phyloP scores from a whole-genome alignment of 129 eudicot genomes.

The Arctium lappa region DNA sequence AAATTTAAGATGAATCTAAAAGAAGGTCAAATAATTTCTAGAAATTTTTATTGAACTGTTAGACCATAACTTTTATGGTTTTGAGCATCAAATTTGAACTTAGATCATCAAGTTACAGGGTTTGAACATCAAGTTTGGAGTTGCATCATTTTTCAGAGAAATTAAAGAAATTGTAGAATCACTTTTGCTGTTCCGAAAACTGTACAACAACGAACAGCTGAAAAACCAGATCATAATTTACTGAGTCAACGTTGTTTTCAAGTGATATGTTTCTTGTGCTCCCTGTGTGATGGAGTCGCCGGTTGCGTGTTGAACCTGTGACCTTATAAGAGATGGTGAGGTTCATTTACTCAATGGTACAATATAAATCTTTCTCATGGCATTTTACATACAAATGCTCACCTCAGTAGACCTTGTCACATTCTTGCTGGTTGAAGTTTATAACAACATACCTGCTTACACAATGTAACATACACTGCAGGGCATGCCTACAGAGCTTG shows the following conservation, averaged over 20 bases:
- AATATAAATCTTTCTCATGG: not conserved
- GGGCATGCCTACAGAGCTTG: not conserved
- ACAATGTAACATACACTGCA: not conserved
- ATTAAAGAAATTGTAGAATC: not conserved
- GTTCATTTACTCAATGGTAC: not conserved
- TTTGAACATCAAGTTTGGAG: not conserved
- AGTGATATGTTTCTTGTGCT: not conserved
- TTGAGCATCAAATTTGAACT: not conserved
- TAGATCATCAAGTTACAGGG: not conserved
- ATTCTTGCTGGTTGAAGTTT: not conserved
- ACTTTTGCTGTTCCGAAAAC: not conserved
- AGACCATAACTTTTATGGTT: not conserved
- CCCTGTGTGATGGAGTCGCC: not conserved
- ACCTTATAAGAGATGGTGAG: not conserved
- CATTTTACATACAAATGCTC: not conserved
- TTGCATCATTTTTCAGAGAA: not conserved
- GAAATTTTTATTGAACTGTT: not conserved
- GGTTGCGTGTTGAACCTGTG: not conserved
- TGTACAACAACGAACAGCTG: not conserved
- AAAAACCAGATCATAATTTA: not conserved
- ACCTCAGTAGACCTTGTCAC: not conserved
- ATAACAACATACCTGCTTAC: not conserved
- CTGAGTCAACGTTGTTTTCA: not conserved
- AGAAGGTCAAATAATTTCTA: not conserved
- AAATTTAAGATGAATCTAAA: constrained; percentile 7